Evolutionary conservation across 345 rosid species (phyloP), one percentile per base, ranked within the genome.

Genomic region (Eucalyptus sp.): DNA sequence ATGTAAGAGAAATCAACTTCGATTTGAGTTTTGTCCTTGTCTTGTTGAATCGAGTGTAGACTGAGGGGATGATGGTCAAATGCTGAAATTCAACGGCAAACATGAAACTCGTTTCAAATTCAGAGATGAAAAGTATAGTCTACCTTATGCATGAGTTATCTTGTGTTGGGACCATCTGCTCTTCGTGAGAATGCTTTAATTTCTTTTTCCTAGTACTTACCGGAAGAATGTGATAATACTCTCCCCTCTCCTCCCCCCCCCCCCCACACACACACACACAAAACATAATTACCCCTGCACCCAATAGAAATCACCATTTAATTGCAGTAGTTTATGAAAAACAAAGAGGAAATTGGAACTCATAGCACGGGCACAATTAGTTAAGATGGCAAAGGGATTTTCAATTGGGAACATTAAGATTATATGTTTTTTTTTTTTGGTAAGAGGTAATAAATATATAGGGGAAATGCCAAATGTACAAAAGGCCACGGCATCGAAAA

Each of bases 201-300:
- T 52, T 52, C 25, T 52, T 52, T 52, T 52, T 52, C 58, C 58
- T 20, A 52, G 58, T 20, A 52, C 58, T 52, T 20, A 20, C 25
- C 58, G 25, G 58, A 52, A 52, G 58, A 52, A 52, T 52, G 58
- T 52, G 25, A 52, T 52, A 52, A 52, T 24, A 3, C 5, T 33
- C 37, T 33, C 37, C 27, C 5, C 50, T n/a, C n/a, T n/a, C n/a
- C n/a, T n/a, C 2, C 4, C 20, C 1, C 7, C 2, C 7, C 52
- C 7, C 51, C 16, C 3, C 16, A 37, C 37, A 33, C 37, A 37
- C 51, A 2, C 4, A 9, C 11, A 5, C 6, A 14, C 0, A 7
- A 7, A 52, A 9, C 18, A 8, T 18, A 52, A 52, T 52, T 4
- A 52, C 58, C 58, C 56, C 25, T 52, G 58, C 58, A 52, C 58